Evolutionary conservation across 495 filamentous ascomycete species (phyloP), one percentile per base, ranked within the genome.

Genomic region (Tuber aestivum): DNA sequence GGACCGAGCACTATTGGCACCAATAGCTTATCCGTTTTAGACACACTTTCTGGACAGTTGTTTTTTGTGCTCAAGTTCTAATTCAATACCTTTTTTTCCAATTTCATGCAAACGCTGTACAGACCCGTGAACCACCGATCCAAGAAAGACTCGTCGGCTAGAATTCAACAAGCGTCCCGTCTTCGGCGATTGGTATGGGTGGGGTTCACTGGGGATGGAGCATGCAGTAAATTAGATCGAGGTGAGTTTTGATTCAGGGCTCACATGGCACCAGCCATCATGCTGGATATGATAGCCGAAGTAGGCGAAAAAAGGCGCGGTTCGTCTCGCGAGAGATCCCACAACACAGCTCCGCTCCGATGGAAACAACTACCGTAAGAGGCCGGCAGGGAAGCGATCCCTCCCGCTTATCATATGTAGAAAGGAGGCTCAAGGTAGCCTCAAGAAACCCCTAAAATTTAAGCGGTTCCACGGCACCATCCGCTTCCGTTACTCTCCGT

Each of bases 221-320:
- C 4, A 10, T 14, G 10, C 27, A 61, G 56, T 16, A 65, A 65
- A 20, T 12, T 32, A 32, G 56, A 65, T 32, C 27, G 27, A 65
- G 56, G 56, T 18, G n/a, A 18, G 27, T 65, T 35, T 27, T 35
- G 56, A 35, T 65, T 35, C 27, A 65, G 56, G 27, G 32, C 12
- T 32, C 27, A 32, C 48, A 21, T n/a, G 6, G 44, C 44, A 18
- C 44, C 8, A 45, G 12, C 50, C 50, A 27, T 4, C 9, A 27
- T 12, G 50, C n/a, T 56, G 50, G 27, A 18, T 32, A 61, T 14
- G 56, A 65, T 65, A 65, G 32, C 56, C 27, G 56, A 65, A 65
- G 56, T 65, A 32, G 56, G 56, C 27, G 50, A 61, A 61, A 61
- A 23, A 61, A 61, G 50, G 50, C 50, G 50, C 50, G n/a, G n/a